Evolutionary conservation across 192 early-diverging fungal genomes (phyloP).

Genomic region (Coemansia sp.): DNA sequence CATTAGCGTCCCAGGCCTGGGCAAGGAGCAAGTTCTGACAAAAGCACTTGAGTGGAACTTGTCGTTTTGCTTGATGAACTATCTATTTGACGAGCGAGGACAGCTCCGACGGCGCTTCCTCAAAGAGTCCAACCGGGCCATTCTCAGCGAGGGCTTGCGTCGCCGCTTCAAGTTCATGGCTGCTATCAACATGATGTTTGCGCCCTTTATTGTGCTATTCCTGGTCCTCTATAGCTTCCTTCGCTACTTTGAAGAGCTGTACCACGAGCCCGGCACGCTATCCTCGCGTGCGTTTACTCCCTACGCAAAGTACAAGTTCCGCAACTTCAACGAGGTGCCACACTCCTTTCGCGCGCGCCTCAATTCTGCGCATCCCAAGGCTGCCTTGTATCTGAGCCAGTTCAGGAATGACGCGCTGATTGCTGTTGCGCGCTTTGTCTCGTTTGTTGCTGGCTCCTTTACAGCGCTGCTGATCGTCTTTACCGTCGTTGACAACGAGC

Average conservation of each 20-base stretch:
- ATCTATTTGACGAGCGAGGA: slow-evolving; percentile 88
- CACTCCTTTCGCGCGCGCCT: slow-evolving; percentile 82
- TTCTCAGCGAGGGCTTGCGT: slow-evolving; percentile 67
- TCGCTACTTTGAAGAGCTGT: slow-evolving; percentile 85
- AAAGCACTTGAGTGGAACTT: slow-evolving; percentile 92
- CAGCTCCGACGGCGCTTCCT: slow-evolving; percentile 79
- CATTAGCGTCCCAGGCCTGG: slow-evolving; percentile 66
- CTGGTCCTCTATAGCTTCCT: slow-evolving; percentile 85
- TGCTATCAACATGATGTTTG: slow-evolving; percentile 75
- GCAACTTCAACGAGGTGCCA: slow-evolving; percentile 97
- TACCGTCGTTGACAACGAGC: slow-evolving; percentile 82
- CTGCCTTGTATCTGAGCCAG: slow-evolving; percentile 83
- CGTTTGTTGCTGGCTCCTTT: slow-evolving; percentile 88
- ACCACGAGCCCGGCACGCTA: slow-evolving; percentile 79
- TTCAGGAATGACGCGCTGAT: slow-evolving; percentile 84
- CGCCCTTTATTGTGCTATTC: slow-evolving; percentile 85
- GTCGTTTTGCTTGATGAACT: slow-evolving; percentile 78
- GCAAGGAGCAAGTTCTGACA: slow-evolving; percentile 69
- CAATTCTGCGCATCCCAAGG: slow-evolving; percentile 68
- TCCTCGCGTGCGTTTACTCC: slow-evolving; percentile 81
- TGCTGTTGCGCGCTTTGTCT: slow-evolving; percentile 79
- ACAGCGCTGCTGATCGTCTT: slow-evolving; percentile 81
- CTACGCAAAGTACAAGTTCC: slow-evolving; percentile 88
- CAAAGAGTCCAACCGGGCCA: slow-evolving; percentile 63
- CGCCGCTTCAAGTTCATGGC: slow-evolving; percentile 88